Conservation (phyloP, 768 basidiomycete genomes). For the Suillus weaverae region DNA sequence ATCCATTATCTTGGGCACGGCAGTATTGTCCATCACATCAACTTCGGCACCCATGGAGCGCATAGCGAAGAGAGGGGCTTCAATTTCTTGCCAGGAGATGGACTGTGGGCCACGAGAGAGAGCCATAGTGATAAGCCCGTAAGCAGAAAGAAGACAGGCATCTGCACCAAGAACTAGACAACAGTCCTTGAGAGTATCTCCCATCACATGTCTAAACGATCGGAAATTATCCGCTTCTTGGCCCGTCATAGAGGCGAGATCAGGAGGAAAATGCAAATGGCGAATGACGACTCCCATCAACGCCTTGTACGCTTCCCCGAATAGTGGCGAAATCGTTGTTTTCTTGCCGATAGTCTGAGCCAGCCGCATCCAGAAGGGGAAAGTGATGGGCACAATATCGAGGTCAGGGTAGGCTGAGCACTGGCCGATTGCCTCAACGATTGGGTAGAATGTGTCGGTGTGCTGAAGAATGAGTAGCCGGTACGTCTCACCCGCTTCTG, state of each 20-base stretch:
- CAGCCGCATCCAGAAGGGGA: constrained; percentile 97
- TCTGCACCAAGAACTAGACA: constrained; percentile 91
- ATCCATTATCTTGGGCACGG: constrained; percentile 96
- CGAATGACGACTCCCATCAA: constrained; percentile 85
- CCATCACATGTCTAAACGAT: constrained; percentile 96
- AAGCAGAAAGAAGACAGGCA: constrained; percentile 76
- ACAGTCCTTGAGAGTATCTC: constrained; percentile 98
- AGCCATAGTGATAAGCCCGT: constrained; percentile 75
- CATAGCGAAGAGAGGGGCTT: constrained; percentile 97
- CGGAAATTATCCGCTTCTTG: constrained; percentile 95
- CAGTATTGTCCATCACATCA: constrained; percentile 74
- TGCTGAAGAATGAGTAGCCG: constrained; percentile 85
- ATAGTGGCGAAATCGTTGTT: constrained; percentile 67
- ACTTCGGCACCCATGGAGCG: constrained; percentile 97
- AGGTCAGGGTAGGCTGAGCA: constrained; percentile 93
- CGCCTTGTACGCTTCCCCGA: constrained; percentile 78
- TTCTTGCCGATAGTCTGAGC: constrained; percentile 86
- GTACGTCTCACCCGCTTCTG: constrained; percentile 98
- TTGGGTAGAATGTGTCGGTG: constrained; percentile 88
- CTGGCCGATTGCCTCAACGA: constrained; percentile 91
- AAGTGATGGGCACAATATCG: constrained; percentile 96
- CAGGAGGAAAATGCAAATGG: constrained; percentile 89
- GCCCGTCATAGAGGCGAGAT: constrained; percentile 59
- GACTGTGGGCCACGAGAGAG: constrained; percentile 58
- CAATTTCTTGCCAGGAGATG: constrained; percentile 92